Base-by-base conservation (phyloP, 257 asterid species). In the Petunia secreta region DNA sequence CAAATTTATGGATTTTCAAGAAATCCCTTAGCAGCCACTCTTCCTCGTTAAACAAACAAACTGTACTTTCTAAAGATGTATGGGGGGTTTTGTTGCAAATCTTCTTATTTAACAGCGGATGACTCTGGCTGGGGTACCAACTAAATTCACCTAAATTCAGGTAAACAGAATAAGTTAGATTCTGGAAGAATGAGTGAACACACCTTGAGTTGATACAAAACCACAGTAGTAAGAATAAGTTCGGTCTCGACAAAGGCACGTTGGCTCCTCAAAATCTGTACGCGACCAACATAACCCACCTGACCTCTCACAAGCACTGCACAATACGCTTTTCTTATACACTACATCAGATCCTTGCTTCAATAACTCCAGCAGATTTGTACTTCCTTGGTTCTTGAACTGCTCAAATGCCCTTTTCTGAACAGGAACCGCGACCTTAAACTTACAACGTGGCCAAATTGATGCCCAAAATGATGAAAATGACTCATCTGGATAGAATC, bases 171-270 rank as follows among this genome's bases (percentile, higher is more conserved):
- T 40, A 80, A 25, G 15, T 15, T 48, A 36, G 68, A 43, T 16
- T 39, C 36, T 58, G 38, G 74, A 14, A 41, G 65, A 25, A 52
- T 41, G 16, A 25, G 25, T 25, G 75, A 77, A 82, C 34, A 65
- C 14, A 78, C 43, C 80, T 78, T 15, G 37, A n/a, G 38, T 11
- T 8, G 0, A 2, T 69, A 0, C 41, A 0, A 2, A 13, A 14
- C 64, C 8, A 15, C 85, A 82, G 4, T 4, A 3, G 36, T 14
- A 13, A 1, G 76, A 46, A 38, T 8, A 50, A 60, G 48, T 36
- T 0, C 75, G 84, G 2, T 82, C 84, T 6, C 0, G 37, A 59
- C 85, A 85, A 76, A 79, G 83, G 81, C 88, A 85, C 1, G 58
- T 60, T 39, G 13, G 75, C 36, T 6, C 39, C 0, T 5, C 0